Evolutionary conservation across 148 eudicot species (phyloP).

Genomic region (Rhododendron griersonianum): DNA sequence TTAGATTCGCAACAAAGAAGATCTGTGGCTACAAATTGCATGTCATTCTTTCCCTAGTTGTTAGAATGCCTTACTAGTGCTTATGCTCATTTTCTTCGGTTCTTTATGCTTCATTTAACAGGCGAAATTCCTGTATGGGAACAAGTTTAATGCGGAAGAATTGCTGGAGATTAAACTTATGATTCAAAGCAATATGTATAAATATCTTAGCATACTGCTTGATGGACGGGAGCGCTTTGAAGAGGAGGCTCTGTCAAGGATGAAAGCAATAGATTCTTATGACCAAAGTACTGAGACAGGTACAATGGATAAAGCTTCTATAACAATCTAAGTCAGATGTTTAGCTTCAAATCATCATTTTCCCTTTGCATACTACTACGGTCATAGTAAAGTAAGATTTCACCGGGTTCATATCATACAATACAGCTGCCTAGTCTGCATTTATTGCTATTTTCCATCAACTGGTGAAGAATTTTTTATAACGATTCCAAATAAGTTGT

Average conservation of each 20-base stretch:
- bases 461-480: background rate
- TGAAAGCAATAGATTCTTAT: conserved; percentile 21
- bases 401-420: background rate
- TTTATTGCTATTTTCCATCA: background rate
- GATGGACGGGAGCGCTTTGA: conserved; percentile 97
- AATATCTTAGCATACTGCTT: conserved; percentile 79
- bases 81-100: conserved; percentile 6
- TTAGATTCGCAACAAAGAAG: background rate
- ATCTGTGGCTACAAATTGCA: background rate
- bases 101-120: conserved; percentile 30
- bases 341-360: conserved; percentile 1
- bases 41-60: background rate
- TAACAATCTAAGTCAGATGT: conserved; percentile 1
- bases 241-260: conserved; percentile 56
- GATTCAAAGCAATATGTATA: conserved; percentile 96
- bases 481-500: background rate
- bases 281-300: conserved; percentile 45
- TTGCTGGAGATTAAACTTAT: conserved; percentile 83
- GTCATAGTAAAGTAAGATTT: background rate
- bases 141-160: conserved; percentile 70
- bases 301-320: conserved; percentile 14
- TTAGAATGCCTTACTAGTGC: background rate
- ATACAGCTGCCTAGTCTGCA: background rate
- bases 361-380: background rate
- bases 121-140: conserved; percentile 90